Percentiles rank a stretch among this genome's conserved stretches.
Conservation (phyloP, 148 eudicot genomes). For the Oxyria digyna region DNA sequence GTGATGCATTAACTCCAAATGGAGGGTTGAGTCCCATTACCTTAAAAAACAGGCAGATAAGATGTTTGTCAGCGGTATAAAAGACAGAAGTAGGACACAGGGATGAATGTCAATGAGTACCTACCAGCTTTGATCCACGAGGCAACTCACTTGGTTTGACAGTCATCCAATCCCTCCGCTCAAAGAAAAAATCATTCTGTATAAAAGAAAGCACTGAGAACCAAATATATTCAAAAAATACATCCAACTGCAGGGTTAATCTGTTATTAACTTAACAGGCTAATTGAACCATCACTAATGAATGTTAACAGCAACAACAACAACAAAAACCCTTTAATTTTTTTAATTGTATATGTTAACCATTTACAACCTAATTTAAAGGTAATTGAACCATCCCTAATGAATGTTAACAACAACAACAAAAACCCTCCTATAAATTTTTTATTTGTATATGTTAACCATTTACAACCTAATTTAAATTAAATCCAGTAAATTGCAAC, state of each 20-base stretch:
- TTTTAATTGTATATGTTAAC: no score
- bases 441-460: no score
- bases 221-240: not conserved
- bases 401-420: no score
- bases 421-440: no score
- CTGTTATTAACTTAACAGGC: not conserved
- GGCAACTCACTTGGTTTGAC: constrained; percentile 45
- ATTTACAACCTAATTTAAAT: not conserved
- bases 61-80: not conserved
- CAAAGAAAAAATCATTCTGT: constrained; percentile 59
- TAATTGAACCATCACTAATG: no score
- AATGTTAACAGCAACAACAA: no score
- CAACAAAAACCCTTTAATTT: no score
- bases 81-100: not conserved
- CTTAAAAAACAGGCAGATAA: constrained; percentile 18
- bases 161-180: constrained; percentile 46
- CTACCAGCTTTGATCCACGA: constrained; percentile 43
- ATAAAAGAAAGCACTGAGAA: constrained; percentile 7
- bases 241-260: not conserved
- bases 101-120: not conserved
- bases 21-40: constrained; percentile 96
- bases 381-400: not conserved
- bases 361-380: no score
- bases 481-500: not conserved
- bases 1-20: constrained; percentile 60